phyloP scores from a whole-genome alignment of 305 asterid genomes.

The Fraxinus paxiana region DNA sequence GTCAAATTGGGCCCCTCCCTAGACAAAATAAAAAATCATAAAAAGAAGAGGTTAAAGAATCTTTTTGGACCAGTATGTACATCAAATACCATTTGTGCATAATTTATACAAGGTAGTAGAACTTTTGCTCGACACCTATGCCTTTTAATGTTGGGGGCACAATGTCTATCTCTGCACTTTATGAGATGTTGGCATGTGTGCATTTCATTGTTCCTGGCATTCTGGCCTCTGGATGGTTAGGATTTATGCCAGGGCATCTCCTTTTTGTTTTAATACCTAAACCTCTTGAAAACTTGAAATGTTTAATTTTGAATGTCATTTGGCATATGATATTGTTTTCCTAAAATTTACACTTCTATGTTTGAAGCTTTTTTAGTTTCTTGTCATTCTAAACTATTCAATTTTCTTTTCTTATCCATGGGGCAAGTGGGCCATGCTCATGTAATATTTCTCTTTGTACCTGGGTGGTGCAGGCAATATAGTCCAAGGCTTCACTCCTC shows the following conservation, averaged over 20 bases:
- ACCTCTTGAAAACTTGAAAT: neutral
- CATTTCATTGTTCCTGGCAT: neutral
- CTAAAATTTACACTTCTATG: neutral
- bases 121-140: neutral
- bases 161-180: neutral
- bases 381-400: neutral
- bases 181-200: neutral
- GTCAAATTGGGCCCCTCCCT: neutral
- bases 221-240: neutral
- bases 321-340: neutral
- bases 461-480: slow-evolving; percentile 16
- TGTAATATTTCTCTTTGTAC: neutral
- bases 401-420: neutral
- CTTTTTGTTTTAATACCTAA: neutral
- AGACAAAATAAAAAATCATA: neutral
- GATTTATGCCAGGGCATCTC: neutral
- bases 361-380: neutral
- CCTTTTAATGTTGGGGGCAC: neutral
- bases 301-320: neutral
- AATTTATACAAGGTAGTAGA: neutral
- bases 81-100: neutral
- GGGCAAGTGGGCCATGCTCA: neutral
- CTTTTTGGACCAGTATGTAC: neutral
- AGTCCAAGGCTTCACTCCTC: slow-evolving; percentile 28
- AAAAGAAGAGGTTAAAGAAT: neutral